These are phyloP conservation scores for Zygosaccharomyces lentus DNA, from an alignment of 805 yeast species.

Conservation along the genomic window DNA sequence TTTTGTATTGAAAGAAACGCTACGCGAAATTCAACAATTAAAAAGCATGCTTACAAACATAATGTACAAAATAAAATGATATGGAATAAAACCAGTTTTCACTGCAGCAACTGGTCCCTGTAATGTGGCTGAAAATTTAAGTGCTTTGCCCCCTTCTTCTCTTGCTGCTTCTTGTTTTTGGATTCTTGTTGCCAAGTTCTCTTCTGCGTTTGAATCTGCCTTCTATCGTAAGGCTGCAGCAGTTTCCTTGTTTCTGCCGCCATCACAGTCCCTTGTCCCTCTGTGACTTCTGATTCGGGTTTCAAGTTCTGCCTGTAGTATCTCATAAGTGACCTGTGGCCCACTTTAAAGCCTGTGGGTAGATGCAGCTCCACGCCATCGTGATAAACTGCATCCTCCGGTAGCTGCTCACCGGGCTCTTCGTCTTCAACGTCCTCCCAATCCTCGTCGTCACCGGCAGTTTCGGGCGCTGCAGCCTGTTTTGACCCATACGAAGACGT, in stretches of 20 bases:
- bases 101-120: constrained; percentile 70
- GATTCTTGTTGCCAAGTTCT: constrained; percentile 66
- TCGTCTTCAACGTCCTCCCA: constrained; percentile 37
- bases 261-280: constrained; percentile 80
- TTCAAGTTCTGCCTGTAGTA: constrained; percentile 71
- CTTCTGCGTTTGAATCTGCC: constrained; percentile 45
- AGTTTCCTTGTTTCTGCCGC: constrained; percentile 72
- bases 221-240: constrained; percentile 41
- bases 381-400: constrained; percentile 44
- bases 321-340: constrained; percentile 79
- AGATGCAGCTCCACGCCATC: constrained; percentile 71
- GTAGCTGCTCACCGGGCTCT: constrained; percentile 31
- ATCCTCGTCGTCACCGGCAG: constrained; percentile 34
- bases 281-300: constrained; percentile 55
- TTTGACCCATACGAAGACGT: constrained; percentile 54
- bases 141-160: constrained; percentile 64
- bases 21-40: background rate
- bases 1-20: background rate
- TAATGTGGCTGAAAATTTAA: constrained; percentile 85
- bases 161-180: constrained; percentile 47
- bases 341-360: constrained; percentile 79
- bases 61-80: constrained; percentile 5
- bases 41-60: constrained; percentile 1
- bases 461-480: background rate
- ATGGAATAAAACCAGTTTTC: constrained; percentile 6